Conservation (phyloP, 2,329 filamentous ascomycete species). For the Hymenoscyphus scutula region DNA sequence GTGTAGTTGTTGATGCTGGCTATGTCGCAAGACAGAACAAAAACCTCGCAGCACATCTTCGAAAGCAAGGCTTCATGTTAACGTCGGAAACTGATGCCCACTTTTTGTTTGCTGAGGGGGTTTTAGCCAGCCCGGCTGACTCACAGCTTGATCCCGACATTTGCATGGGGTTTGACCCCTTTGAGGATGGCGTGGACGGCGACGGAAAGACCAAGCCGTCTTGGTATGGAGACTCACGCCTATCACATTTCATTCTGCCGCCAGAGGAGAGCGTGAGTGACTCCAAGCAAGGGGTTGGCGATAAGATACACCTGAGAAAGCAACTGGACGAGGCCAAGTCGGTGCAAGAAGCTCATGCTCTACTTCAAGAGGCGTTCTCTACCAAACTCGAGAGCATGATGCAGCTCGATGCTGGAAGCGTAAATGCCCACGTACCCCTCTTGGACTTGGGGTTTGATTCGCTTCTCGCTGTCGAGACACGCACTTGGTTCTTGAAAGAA, state of each 20-base stretch:
- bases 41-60: background rate
- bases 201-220: background rate
- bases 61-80: constrained; percentile 2
- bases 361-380: background rate
- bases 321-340: background rate
- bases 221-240: background rate
- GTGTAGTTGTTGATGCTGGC: constrained; percentile 43
- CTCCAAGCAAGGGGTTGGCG: background rate
- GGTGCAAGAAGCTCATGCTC: background rate
- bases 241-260: background rate
- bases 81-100: constrained; percentile 41
- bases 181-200: background rate
- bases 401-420: background rate
- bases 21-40: constrained; percentile 33
- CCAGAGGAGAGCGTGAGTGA: background rate
- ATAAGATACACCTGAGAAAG: background rate
- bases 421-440: constrained; percentile 20
- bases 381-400: background rate
- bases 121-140: constrained; percentile 34
- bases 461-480: constrained; percentile 16
- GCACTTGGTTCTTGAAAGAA: constrained; percentile 47
- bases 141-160: constrained; percentile 1
- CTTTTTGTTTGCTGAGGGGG: constrained; percentile 42
- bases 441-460: constrained; percentile 37
- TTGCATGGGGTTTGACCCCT: background rate